Percentiles rank a stretch among this genome's conserved stretches.
phyloP scores from a whole-genome alignment of 2,329 filamentous ascomycete genomes.

The Grosmannia clavigera region DNA sequence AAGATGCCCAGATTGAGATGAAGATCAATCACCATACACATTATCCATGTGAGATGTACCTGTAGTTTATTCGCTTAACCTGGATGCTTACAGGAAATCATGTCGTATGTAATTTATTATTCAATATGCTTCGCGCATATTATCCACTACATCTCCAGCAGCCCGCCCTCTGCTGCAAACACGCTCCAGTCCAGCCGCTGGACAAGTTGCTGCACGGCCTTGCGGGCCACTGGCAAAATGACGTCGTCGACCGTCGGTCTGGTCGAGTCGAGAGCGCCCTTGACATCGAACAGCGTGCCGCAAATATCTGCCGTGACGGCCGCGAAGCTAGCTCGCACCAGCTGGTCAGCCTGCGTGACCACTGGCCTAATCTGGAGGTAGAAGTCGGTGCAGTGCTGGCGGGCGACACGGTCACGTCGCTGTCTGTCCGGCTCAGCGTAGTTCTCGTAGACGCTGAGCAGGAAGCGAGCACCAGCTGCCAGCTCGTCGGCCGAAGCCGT shows the following conservation, averaged over 20 bases:
- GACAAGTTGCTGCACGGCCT: constrained; percentile 1
- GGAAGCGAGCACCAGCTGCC: background rate
- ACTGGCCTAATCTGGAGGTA: background rate
- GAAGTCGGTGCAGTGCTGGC: constrained; percentile 1
- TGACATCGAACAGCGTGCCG: background rate
- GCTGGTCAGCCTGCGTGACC: constrained; percentile 1
- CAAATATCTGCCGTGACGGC: background rate
- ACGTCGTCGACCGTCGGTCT: background rate
- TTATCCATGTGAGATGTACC: no score
- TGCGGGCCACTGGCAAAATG: background rate
- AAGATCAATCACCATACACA: no score
- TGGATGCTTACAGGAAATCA: no score
- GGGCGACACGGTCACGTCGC: background rate
- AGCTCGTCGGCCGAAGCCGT: background rate
- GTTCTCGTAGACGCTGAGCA: constrained; percentile 4
- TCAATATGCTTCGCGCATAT: no score
- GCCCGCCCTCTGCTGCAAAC: background rate
- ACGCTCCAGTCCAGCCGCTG: constrained; percentile 9
- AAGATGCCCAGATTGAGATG: no score
- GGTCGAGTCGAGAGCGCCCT: background rate
- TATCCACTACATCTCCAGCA: background rate
- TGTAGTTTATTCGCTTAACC: no score
- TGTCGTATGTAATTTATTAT: no score
- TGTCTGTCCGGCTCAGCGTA: background rate
- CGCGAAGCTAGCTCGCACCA: constrained; percentile 4